A percentile compares a stretch with the other conserved stretches of the same genome.
Conservation (phyloP, 768 basidiomycete species). For the Lactifluus rugatus region DNA sequence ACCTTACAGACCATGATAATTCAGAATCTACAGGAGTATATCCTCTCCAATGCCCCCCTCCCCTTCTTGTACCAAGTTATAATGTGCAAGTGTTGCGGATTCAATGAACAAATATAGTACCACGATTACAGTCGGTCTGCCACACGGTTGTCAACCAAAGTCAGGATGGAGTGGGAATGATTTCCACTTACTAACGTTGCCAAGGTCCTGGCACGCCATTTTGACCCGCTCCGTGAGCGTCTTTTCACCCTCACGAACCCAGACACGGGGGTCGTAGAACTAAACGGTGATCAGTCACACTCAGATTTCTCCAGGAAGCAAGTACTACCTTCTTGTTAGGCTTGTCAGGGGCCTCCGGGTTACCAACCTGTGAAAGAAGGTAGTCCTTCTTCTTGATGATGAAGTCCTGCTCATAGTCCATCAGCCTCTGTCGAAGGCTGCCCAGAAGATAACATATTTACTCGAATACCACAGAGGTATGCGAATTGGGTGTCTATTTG, state of each 20-base stretch:
- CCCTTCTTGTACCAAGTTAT: not conserved
- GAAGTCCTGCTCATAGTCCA: conserved; percentile 53
- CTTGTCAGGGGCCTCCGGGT: conserved; percentile 94
- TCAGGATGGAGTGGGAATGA: not conserved
- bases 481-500: conserved; percentile 83
- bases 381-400: conserved; percentile 79
- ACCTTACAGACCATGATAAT: not conserved
- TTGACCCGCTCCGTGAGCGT: conserved; percentile 80
- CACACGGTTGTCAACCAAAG: not conserved
- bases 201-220: conserved; percentile 87
- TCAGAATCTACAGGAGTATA: not conserved
- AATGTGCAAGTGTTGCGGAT: not conserved
- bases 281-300: conserved; percentile 22
- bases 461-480: conserved; percentile 78
- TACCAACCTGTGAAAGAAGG: conserved; percentile 85
- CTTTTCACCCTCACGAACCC: conserved; percentile 99
- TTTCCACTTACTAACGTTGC: conserved; percentile 32
- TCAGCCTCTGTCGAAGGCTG: not conserved
- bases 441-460: conserved; percentile 25
- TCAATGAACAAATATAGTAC: not conserved
- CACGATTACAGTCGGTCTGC: conserved; percentile 6
- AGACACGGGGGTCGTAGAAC: conserved; percentile 94
- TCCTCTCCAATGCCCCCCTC: not conserved
- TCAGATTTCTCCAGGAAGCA: not conserved
- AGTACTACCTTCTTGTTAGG: conserved; percentile 90